Base-by-base conservation (phyloP, 495 filamentous ascomycete species). In the Penicillium paradoxum region DNA sequence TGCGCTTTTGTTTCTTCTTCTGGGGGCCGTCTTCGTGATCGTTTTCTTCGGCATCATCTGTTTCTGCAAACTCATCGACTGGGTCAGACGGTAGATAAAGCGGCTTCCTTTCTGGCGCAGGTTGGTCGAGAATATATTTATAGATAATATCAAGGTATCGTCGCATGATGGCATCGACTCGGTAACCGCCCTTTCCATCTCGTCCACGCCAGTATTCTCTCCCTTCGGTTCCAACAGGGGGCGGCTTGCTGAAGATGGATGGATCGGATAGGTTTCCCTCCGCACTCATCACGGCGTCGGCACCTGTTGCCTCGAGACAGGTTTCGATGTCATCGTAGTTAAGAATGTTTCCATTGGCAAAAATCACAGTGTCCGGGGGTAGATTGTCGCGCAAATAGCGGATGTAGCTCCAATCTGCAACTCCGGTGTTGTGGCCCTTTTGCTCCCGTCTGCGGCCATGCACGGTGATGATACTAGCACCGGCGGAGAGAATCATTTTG, bases 271-370 rank as follows among this genome's bases (percentile, higher is more conserved):
- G 78, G 60, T 95, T 96, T 2, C 90, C 92, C 62, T 98, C 93
- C 1, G 93, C 93, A 55, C 83, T 90, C 93, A 98, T 97, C 29
- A 98, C 86, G 13, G 80, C 93, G 68, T 98, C 93, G 1, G 84
- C 92, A 13, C 90, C 90, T 0, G 93, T 98, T n/a, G 74, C 86
- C 53, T 82, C 78, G 13, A 97, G 71, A 62, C 93, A 99, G 29
- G 65, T 66, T 30, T 83, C 79, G n/a, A 97, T 72, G 65, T 97
- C 95, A 2, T 80, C 86, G 49, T 88, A 77, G 66, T 85, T 84
- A 52, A 99, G 78, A 30, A 95, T 87, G 60, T 97, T 97, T 14
- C 93, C 93, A 64, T 99, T 99, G 13, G 93, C 91, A 64, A 99
- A 96, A 8, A 99, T 82, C 8, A 99, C 93, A 33, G 89, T 89